These are phyloP conservation scores for Areca catechu DNA, from an alignment of 176 grass and related monocot genomes.

Conservation along the genomic window DNA sequence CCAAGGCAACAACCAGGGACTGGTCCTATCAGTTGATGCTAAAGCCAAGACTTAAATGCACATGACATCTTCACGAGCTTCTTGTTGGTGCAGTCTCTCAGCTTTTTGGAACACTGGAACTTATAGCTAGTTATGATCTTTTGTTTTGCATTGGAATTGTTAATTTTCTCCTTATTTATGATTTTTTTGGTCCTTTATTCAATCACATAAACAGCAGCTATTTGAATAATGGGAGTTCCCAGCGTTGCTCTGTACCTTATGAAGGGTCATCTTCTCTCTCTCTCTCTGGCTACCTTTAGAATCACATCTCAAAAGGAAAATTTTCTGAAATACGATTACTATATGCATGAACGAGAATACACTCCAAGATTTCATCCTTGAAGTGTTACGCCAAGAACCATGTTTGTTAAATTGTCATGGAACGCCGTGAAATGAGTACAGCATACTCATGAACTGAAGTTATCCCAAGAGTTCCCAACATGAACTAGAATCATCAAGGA, in stretches of 20 bases:
- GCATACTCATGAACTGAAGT: too few relatives aligned
- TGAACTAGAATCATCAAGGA: too few relatives aligned
- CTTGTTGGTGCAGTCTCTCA: constrained; percentile 52
- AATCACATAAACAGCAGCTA: constrained; percentile 64
- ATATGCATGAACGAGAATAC: neutral
- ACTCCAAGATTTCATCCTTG: too few relatives aligned
- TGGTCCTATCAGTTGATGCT: constrained; percentile 11
- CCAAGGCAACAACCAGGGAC: neutral
- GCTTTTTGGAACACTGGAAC: constrained; percentile 66
- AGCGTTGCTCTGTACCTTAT: constrained; percentile 75
- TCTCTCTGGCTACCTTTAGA: neutral
- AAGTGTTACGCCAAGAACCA: too few relatives aligned
- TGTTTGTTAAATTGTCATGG: too few relatives aligned
- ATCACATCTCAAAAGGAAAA: too few relatives aligned
- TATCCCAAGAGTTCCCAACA: too few relatives aligned
- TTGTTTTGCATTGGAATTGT: neutral
- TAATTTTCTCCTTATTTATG: neutral
- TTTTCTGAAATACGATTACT: too few relatives aligned
- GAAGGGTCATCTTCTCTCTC: constrained; percentile 66
- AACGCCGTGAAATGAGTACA: too few relatives aligned
- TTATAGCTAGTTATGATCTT: constrained; percentile 36
- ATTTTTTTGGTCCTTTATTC: neutral
- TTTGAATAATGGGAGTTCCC: constrained; percentile 57
- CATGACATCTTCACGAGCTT: constrained; percentile 51
- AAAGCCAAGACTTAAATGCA: constrained; percentile 66